phyloP scores from a whole-genome alignment of 1,284 basidiomycete species.

The Boletellus deceptivus region DNA sequence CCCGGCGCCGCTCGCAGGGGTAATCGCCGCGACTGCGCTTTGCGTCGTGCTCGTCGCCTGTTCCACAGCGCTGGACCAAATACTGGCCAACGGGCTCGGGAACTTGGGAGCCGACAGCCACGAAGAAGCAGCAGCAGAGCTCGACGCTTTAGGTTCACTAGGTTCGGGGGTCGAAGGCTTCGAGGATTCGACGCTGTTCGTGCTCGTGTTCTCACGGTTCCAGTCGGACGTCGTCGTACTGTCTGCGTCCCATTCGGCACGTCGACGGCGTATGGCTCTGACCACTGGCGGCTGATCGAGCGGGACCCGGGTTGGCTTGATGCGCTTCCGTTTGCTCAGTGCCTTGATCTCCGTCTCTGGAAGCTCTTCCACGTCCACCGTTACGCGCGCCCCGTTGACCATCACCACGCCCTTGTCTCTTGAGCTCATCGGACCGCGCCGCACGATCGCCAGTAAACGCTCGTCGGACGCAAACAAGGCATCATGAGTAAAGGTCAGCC shows the following conservation, averaged over 20 bases:
- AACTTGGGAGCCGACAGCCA: slow-evolving; percentile 60
- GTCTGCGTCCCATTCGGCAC: slow-evolving; percentile 62
- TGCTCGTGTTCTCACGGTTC: slow-evolving; percentile 14
- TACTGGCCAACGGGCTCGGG: slow-evolving; percentile 67
- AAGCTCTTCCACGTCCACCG: slow-evolving; percentile 90
- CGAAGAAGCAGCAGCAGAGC: slow-evolving; percentile 7
- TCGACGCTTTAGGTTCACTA: slow-evolving; percentile 11
- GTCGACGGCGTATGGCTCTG: slow-evolving; percentile 64
- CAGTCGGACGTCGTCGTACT: slow-evolving; percentile 19
- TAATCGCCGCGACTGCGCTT: slow-evolving; percentile 68
- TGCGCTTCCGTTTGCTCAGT: slow-evolving; percentile 80
- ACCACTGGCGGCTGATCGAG: slow-evolving; percentile 89
- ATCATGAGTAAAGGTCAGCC: slow-evolving; percentile 93
- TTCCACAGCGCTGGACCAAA: slow-evolving; percentile 74
- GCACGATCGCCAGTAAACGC: slow-evolving; percentile 70
- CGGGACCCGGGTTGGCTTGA: slow-evolving; percentile 84
- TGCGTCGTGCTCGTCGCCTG: slow-evolving; percentile 70
- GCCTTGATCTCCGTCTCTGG: slow-evolving; percentile 86
- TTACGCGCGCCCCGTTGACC: slow-evolving; percentile 86
- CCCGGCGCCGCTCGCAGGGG: slow-evolving; percentile 43
- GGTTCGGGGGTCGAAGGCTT: slow-evolving; percentile 22
- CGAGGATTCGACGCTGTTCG: slow-evolving; percentile 31
- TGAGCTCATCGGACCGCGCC: slow-evolving; percentile 59
- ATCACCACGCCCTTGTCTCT: slow-evolving; percentile 80
- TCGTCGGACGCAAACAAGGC: slow-evolving; percentile 75